Conservation (phyloP, 495 filamentous ascomycete genomes). For the Podospora tetraspora region DNA sequence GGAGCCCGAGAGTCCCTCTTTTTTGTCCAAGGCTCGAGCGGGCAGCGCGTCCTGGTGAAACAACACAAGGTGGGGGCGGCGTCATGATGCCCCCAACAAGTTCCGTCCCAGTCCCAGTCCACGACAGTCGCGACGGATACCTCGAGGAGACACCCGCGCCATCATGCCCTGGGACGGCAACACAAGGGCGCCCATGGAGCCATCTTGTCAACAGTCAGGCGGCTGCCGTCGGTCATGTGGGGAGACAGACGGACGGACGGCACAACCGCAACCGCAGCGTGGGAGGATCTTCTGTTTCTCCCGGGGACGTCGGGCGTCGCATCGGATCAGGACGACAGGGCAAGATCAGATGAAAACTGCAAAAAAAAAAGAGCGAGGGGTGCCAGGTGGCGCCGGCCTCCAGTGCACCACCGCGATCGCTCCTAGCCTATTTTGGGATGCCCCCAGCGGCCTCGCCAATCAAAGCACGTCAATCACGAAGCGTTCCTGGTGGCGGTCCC, state of each 20-base stretch:
- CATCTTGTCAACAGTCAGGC: neutral
- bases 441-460: slow-evolving; percentile 7
- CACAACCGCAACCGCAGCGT: neutral
- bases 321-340: neutral
- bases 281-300: neutral
- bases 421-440: slow-evolving; percentile 17
- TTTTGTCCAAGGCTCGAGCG: slow-evolving; percentile 3
- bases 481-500: slow-evolving; percentile 15
- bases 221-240: neutral
- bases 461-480: neutral
- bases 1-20: neutral
- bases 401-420: slow-evolving; percentile 12
- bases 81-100: neutral
- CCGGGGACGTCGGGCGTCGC: neutral
- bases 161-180: neutral
- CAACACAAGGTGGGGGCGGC: neutral
- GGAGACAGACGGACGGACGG: neutral
- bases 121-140: neutral
- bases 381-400: slow-evolving; percentile 1
- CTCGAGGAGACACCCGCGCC: neutral
- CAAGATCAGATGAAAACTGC: slow-evolving; percentile 19
- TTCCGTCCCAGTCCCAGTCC: neutral
- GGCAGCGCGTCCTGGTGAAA: neutral
- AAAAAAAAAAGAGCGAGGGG: neutral
- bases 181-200: neutral